Percentiles rank a stretch among this genome's conserved stretches.
phyloP scores from a whole-genome alignment of 2,329 filamentous ascomycete species.

The Penicillium sp. region DNA sequence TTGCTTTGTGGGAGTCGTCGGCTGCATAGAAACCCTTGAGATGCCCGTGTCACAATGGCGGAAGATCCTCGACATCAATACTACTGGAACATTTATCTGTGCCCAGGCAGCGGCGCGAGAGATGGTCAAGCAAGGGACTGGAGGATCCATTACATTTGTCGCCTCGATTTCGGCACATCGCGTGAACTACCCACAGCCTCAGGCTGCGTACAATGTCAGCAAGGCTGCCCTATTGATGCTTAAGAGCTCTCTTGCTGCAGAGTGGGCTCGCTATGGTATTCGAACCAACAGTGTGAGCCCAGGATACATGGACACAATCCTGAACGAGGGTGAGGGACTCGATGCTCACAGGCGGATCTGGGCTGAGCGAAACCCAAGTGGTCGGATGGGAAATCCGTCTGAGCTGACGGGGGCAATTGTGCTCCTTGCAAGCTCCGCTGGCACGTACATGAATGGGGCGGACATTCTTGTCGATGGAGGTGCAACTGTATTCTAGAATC shows the following conservation, averaged over 20 bases:
- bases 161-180: conserved; percentile 69
- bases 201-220: conserved; percentile 70
- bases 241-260: conserved; percentile 67
- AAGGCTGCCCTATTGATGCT: conserved; percentile 69
- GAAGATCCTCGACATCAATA: conserved; percentile 69
- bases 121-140: conserved; percentile 30
- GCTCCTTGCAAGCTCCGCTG: conserved; percentile 61
- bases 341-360: conserved; percentile 57
- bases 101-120: conserved; percentile 64
- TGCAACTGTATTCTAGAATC: conserved; percentile 16
- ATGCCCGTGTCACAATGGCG: conserved; percentile 63
- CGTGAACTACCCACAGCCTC: conserved; percentile 73
- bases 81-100: conserved; percentile 69
- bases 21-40: conserved; percentile 62
- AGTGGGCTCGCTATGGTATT: conserved; percentile 73
- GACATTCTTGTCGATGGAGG: conserved; percentile 68
- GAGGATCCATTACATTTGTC: conserved; percentile 59
- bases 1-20: conserved; percentile 70
- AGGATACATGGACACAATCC: conserved; percentile 75
- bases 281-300: conserved; percentile 70
- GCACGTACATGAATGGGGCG: conserved; percentile 68
- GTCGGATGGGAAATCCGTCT: conserved; percentile 65
- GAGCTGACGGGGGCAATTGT: conserved; percentile 66
- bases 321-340: conserved; percentile 67
- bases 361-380: conserved; percentile 62